phyloP scores from a whole-genome alignment of 2,329 filamentous ascomycete species.

The Rhytidhysteron rufulum region DNA sequence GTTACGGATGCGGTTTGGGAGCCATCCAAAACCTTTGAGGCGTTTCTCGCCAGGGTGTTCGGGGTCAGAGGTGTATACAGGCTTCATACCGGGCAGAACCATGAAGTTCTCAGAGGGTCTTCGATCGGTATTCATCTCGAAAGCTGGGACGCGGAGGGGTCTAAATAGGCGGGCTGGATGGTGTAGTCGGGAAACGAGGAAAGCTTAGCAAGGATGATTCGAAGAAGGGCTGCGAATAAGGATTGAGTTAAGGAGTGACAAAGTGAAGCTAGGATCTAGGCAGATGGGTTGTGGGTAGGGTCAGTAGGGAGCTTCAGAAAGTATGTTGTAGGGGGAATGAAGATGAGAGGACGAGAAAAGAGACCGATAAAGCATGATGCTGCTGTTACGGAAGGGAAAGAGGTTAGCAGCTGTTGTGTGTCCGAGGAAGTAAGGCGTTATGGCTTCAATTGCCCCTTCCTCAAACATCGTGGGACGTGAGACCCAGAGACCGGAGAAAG shows the following conservation, averaged over 20 bases:
- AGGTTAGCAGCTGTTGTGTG: not conserved
- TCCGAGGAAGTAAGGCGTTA: too few relatives aligned
- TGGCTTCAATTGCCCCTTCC: too few relatives aligned
- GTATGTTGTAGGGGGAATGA: not conserved
- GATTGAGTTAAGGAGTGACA: not conserved
- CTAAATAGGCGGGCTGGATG: constrained; percentile 8
- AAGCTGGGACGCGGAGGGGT: constrained; percentile 9
- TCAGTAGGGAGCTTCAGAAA: not conserved
- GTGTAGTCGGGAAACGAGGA: not conserved
- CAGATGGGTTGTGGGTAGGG: not conserved
- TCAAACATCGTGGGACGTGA: too few relatives aligned
- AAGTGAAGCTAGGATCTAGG: not conserved
- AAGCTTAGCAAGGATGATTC: not conserved
- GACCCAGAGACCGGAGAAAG: too few relatives aligned
- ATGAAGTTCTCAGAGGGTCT: constrained; percentile 31
- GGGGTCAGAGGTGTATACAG: constrained; percentile 28
- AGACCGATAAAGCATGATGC: not conserved
- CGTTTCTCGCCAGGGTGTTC: constrained; percentile 33
- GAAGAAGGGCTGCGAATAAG: not conserved
- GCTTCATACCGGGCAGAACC: constrained; percentile 37
- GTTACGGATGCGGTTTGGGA: constrained; percentile 41
- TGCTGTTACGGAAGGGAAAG: not conserved
- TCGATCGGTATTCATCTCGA: constrained; percentile 39
- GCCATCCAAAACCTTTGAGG: constrained; percentile 37
- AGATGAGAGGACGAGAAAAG: not conserved